phyloP scores from a whole-genome alignment of 2,329 filamentous ascomycete genomes.

The Arthrobotrys musiformis region DNA sequence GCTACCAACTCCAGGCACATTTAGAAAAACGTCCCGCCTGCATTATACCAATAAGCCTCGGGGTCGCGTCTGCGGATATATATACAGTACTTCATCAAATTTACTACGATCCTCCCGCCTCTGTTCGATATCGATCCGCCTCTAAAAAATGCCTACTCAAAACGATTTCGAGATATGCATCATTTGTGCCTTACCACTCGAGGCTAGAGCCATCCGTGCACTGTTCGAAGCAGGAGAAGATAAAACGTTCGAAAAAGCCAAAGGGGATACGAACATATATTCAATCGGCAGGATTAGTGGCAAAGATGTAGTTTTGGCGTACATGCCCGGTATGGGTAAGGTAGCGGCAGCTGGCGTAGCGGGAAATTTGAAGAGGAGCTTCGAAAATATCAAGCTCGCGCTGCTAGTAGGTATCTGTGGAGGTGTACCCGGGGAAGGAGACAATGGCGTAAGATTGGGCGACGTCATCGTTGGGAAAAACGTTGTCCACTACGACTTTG shows the following conservation, averaged over 20 bases:
- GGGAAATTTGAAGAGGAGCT: conserved; percentile 60
- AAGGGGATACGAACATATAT: conserved; percentile 60
- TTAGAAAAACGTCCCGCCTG: no score
- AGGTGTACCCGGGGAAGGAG: conserved; percentile 59
- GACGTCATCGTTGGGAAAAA: conserved; percentile 58
- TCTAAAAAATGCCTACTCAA: background rate
- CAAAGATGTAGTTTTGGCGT: conserved; percentile 62
- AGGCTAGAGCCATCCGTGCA: background rate
- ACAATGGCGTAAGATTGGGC: conserved; percentile 18
- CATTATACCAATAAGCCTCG: no score
- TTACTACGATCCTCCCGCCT: background rate
- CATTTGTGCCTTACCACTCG: conserved; percentile 25
- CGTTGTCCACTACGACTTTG: conserved; percentile 59
- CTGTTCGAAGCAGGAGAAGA: conserved; percentile 60
- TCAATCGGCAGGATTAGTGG: conserved; percentile 60
- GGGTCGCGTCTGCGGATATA: no score
- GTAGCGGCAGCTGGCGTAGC: conserved; percentile 58
- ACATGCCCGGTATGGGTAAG: conserved; percentile 60
- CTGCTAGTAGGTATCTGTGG: conserved; percentile 62
- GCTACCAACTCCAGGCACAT: no score
- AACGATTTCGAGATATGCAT: conserved; percentile 18
- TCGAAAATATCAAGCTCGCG: conserved; percentile 60
- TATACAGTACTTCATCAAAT: background rate
- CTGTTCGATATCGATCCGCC: background rate
- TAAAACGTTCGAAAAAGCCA: conserved; percentile 30